phyloP scores from a whole-genome alignment of 768 basidiomycete species.

The Sistotremastrum niveocremeum region DNA sequence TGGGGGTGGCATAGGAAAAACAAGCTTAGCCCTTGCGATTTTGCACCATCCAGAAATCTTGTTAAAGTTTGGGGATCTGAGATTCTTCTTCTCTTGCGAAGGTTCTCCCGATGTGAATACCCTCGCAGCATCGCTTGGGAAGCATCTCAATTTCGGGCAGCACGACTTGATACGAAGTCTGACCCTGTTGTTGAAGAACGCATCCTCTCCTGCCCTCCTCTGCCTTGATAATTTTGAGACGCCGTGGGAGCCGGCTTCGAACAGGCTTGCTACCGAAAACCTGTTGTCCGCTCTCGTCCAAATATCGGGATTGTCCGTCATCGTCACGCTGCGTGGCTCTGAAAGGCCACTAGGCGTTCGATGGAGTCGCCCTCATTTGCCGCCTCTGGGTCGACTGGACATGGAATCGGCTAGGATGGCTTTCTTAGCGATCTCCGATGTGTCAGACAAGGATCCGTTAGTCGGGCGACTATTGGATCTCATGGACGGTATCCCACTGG shows the following conservation, averaged over 20 bases:
- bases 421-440: constrained; percentile 10
- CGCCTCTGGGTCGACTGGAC: constrained; percentile 9
- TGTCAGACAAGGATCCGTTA: constrained; percentile 28
- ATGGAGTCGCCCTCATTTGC: constrained; percentile 11
- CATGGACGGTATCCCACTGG: constrained; percentile 39
- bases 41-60: constrained; percentile 13
- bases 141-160: constrained; percentile 8
- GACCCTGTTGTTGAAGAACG: neutral
- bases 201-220: constrained; percentile 16
- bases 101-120: constrained; percentile 14
- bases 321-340: constrained; percentile 23
- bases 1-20: constrained; percentile 27
- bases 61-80: constrained; percentile 11
- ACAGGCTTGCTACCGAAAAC: constrained; percentile 12
- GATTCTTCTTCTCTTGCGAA: constrained; percentile 23
- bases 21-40: constrained; percentile 21
- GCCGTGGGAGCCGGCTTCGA: constrained; percentile 18
- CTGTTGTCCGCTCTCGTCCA: constrained; percentile 14
- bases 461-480: constrained; percentile 75
- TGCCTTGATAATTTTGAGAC: constrained; percentile 30
- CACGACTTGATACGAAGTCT: constrained; percentile 4
- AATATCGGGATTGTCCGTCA: constrained; percentile 16
- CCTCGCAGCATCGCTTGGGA: constrained; percentile 15
- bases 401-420: constrained; percentile 9
- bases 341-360: constrained; percentile 14